A percentile compares a stretch with the other conserved stretches of the same genome.
These are phyloP conservation scores for Actinomucor elegans DNA, from an alignment of 371 early-diverging fungal species.

Conservation along the genomic window DNA sequence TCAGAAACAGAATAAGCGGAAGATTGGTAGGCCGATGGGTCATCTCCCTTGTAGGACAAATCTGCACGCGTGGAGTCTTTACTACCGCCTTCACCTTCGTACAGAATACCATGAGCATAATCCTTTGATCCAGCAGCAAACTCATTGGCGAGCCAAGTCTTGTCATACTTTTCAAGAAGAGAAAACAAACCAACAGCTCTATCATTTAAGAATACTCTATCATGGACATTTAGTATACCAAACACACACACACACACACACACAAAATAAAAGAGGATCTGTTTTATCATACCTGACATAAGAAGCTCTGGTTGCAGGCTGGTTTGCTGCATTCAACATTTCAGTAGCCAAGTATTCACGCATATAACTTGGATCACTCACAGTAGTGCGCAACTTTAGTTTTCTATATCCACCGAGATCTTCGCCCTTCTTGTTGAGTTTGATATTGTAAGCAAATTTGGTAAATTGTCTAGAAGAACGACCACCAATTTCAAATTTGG, in stretches of 20 bases:
- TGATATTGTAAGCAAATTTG: slow-evolving; percentile 38
- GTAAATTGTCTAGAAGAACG: slow-evolving; percentile 27
- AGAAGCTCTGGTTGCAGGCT: slow-evolving; percentile 24
- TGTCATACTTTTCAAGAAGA: slow-evolving; percentile 34
- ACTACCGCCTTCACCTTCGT: slow-evolving; percentile 24
- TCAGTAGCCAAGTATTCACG: slow-evolving; percentile 42
- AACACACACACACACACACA: too few relatives aligned
- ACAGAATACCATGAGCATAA: slow-evolving; percentile 22
- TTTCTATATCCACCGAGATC: slow-evolving; percentile 18
- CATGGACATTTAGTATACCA: too few relatives aligned
- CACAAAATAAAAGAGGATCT: too few relatives aligned
- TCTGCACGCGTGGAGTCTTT: slow-evolving; percentile 11
- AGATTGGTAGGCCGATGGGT: slow-evolving; percentile 6
- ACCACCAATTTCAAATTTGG: slow-evolving; percentile 29
- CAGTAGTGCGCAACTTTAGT: slow-evolving; percentile 21
- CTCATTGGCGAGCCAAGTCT: slow-evolving; percentile 30
- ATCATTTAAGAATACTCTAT: slow-evolving; percentile 34
- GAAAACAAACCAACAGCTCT: slow-evolving; percentile 29
- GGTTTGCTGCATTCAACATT: slow-evolving; percentile 16
- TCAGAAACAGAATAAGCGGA: slow-evolving; percentile 22
- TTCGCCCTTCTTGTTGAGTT: slow-evolving; percentile 18
- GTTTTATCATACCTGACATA: slow-evolving; percentile 20
- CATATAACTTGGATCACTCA: slow-evolving; percentile 42
- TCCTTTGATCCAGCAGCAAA: slow-evolving; percentile 10
- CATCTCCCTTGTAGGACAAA: slow-evolving; percentile 27